Evolutionary conservation across 345 rosid genomes (phyloP).

Genomic region (Eucalyptus marginata): DNA sequence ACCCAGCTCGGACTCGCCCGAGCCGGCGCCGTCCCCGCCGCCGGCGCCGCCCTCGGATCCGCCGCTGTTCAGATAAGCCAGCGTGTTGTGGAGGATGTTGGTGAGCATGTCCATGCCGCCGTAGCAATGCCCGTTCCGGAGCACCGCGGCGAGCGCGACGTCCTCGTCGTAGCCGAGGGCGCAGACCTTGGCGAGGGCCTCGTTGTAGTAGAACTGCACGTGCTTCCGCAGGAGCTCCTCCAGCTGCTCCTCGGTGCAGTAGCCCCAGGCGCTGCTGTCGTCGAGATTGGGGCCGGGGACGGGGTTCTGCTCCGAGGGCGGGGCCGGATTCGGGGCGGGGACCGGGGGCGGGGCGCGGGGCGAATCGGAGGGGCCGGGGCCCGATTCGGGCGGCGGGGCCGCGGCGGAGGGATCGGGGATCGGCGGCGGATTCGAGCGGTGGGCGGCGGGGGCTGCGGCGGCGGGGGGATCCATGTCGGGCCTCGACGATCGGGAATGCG

Average conservation of each 20-base stretch:
- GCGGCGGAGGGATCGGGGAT: not conserved
- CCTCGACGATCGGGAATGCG: not conserved
- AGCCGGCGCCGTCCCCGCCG: constrained; percentile 1
- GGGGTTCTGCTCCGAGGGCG: not conserved
- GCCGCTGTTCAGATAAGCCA: constrained; percentile 53
- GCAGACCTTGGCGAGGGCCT: constrained; percentile 64
- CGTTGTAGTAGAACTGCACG: constrained; percentile 50
- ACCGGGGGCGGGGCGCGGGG: not conserved
- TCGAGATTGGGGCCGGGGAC: constrained; percentile 16
- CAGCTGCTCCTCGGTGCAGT: constrained; percentile 80
- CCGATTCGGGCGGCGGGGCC: constrained; percentile 16
- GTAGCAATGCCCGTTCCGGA: constrained; percentile 74
- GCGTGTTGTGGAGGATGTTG: constrained; percentile 61
- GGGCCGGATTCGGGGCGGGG: not conserved
- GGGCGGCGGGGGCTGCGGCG: not conserved
- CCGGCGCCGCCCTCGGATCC: constrained; percentile 18
- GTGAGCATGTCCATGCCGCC: constrained; percentile 89
- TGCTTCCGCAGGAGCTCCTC: constrained; percentile 67
- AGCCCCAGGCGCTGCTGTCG: constrained; percentile 60
- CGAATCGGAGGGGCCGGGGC: constrained; percentile 30
- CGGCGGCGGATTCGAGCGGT: not conserved
- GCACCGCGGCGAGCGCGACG: constrained; percentile 57
- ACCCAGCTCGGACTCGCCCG: constrained; percentile 42
- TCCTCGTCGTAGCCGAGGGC: constrained; percentile 67
- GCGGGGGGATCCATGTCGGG: not conserved